Conservation (phyloP, 1,284 basidiomycete species). For the Microbotryum intermedium region DNA sequence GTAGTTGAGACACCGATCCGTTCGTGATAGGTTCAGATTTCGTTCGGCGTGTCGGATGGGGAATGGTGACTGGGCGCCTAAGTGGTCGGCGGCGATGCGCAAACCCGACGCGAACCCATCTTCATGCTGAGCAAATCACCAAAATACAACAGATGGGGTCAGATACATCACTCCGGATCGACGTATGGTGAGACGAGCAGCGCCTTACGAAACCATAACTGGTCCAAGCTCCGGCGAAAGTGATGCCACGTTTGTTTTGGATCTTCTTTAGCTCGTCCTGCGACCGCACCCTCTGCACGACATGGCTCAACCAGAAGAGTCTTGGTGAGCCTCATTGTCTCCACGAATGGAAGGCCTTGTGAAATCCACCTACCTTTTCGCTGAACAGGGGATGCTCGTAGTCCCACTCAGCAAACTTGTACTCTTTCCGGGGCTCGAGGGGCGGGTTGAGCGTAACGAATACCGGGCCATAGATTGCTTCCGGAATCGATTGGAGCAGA, state of each 20-base stretch:
- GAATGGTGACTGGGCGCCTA: constrained; percentile 41
- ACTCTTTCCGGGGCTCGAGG: constrained; percentile 50
- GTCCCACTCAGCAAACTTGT: constrained; percentile 49
- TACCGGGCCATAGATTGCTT: constrained; percentile 54
- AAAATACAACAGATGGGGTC: background rate
- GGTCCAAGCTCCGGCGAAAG: constrained; percentile 70
- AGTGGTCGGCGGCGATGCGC: constrained; percentile 35
- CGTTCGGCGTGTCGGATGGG: constrained; percentile 35
- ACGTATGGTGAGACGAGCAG: background rate
- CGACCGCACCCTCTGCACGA: constrained; percentile 44
- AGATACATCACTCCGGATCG: too few species aligned
- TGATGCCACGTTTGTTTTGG: constrained; percentile 57
- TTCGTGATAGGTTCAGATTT: background rate
- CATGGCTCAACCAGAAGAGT: constrained; percentile 6
- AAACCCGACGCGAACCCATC: constrained; percentile 60
- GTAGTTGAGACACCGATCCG: background rate
- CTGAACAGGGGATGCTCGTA: constrained; percentile 65
- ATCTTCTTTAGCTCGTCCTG: constrained; percentile 52
- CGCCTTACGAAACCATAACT: constrained; percentile 49
- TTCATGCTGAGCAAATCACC: constrained; percentile 47
- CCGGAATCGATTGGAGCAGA: constrained; percentile 59
- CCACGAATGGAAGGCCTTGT: constrained; percentile 10
- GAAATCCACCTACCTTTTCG: constrained; percentile 39
- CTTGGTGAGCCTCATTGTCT: constrained; percentile 15
- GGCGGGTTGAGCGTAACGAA: constrained; percentile 71